Conservation (phyloP, 495 filamentous ascomycete genomes). For the Thermochaetoides thermophila region DNA sequence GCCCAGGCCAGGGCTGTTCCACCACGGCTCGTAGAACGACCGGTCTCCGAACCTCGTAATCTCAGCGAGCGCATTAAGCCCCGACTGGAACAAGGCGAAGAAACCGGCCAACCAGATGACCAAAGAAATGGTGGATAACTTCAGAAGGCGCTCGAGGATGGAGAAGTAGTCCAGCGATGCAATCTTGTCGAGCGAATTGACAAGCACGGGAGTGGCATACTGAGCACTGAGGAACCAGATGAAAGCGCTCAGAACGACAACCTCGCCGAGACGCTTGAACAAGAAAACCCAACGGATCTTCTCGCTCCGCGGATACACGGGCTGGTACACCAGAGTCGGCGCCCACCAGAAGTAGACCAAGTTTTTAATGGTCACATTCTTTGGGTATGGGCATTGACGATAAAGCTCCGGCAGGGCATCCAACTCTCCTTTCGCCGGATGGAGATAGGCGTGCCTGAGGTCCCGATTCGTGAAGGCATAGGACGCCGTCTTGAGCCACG, state of each 20-base stretch:
- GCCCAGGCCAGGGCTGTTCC: constrained; percentile 79
- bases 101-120: constrained; percentile 95
- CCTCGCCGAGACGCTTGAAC: constrained; percentile 63
- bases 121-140: constrained; percentile 82
- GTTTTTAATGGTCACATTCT: constrained; percentile 77
- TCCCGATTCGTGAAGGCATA: constrained; percentile 96
- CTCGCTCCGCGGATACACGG: constrained; percentile 73
- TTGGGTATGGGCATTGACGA: constrained; percentile 67
- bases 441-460: constrained; percentile 72
- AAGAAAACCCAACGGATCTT: constrained; percentile 78
- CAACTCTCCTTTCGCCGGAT: constrained; percentile 43
- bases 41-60: constrained; percentile 81
- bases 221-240: constrained; percentile 91
- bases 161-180: constrained; percentile 62
- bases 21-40: constrained; percentile 94
- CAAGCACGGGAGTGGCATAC: constrained; percentile 78
- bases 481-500: constrained; percentile 88
- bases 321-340: constrained; percentile 91
- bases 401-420: constrained; percentile 66
- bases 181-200: constrained; percentile 79
- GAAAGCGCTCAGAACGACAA: constrained; percentile 57
- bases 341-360: constrained; percentile 94
- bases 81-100: constrained; percentile 85
- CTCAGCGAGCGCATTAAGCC: constrained; percentile 82
- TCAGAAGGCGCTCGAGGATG: constrained; percentile 82